Percentiles rank a stretch among this genome's conserved stretches.
These are phyloP conservation scores for Ilyonectria robusta DNA, from an alignment of 2,329 filamentous ascomycete genomes.

Conservation along the genomic window DNA sequence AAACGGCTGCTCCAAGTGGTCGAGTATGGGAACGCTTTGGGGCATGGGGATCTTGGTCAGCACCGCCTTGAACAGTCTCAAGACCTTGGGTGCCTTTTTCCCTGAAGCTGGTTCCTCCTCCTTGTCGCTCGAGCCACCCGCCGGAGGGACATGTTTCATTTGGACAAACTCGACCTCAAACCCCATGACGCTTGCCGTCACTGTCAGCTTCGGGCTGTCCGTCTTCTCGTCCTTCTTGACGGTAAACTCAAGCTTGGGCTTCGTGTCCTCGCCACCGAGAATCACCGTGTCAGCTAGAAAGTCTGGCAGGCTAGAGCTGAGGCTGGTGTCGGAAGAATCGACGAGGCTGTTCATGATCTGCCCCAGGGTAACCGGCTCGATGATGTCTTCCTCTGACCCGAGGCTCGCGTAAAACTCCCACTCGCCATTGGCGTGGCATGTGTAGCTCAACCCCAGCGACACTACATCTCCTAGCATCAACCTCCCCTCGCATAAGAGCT, in stretches of 20 bases:
- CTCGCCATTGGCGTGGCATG: not conserved
- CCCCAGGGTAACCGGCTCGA: not conserved
- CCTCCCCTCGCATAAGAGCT: not conserved
- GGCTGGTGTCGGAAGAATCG: not conserved
- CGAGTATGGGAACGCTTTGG: conserved; percentile 48
- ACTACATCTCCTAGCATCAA: not conserved
- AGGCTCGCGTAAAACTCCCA: not conserved
- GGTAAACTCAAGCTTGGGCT: not conserved
- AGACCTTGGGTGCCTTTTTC: not conserved
- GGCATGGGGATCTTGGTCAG: not conserved
- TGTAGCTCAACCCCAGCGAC: not conserved
- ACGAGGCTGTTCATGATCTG: not conserved
- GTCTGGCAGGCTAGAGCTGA: not conserved
- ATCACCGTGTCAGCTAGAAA: not conserved
- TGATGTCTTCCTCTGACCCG: not conserved
- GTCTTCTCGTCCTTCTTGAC: not conserved
- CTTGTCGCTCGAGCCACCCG: not conserved
- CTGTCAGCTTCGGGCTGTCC: not conserved
- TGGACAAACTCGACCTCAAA: not conserved
- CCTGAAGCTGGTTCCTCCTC: not conserved
- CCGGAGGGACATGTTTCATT: not conserved
- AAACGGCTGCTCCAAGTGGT: conserved; percentile 51
- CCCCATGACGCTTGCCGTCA: not conserved
- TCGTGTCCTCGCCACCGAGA: not conserved
- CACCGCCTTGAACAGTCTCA: conserved; percentile 33